Evolutionary conservation across 768 basidiomycete genomes (phyloP), one percentile per base, ranked within the genome.

Genomic region (Phanerochaete sordida): DNA sequence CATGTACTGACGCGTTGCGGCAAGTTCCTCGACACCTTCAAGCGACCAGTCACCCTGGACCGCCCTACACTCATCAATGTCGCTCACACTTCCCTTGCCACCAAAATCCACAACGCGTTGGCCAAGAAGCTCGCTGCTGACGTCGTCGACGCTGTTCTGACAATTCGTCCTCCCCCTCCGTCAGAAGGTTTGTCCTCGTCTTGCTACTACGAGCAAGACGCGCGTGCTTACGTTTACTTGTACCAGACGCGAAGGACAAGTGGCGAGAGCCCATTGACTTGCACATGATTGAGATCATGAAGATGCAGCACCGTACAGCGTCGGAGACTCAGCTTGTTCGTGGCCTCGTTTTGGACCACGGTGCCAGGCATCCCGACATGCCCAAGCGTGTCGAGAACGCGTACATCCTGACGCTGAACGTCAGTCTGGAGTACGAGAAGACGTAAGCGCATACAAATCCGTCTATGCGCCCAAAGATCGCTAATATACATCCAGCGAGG

Each of bases 211-310:
- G n/a, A n/a, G 48, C 48, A 15, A 27, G 50, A 55, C 60, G 12
- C 15, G 50, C 31, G 30, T 23, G 15, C 33, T 49, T 71, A 66
- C 60, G 56, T 59, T 64, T 68, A 65, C 68, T 66, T 56, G 66
- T 62, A 64, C 58, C 64, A 89, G 85, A 83, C 62, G 73, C 82
- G 21, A 76, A 78, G 62, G 86, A 89, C 69, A 84, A 86, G 65
- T 90, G 84, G 81, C 83, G 82, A 56, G 88, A 95, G 66, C 94
- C 95, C 52, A 95, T 98, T 70, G 97, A 99, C 78, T 80, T 99
- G 58, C 96, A 98, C 77, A 99, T 99, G 97, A 79, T 99, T 54
- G 97, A 99, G 77, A 88, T 98, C 63, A 98, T 98, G 97, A 98
- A 98, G 79, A 99, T 99, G 97, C 96, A 97, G 74, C 97, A 99